Evolutionary conservation across 2,329 filamentous ascomycete species (phyloP), one percentile per base, ranked within the genome.

Genomic region (Xylariaceae sp.): DNA sequence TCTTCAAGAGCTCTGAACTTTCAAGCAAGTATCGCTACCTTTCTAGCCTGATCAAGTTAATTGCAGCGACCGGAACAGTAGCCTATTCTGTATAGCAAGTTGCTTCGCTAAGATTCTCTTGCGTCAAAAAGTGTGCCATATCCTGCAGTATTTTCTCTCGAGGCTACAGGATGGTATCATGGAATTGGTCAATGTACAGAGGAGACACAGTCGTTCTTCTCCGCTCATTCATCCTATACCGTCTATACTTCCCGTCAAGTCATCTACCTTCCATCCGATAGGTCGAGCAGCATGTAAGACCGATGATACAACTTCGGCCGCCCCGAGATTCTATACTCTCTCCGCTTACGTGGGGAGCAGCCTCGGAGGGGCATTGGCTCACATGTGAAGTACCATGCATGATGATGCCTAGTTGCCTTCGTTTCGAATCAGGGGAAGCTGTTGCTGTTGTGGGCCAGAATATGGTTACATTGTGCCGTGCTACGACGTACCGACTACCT

Each of bases 351-450:
- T 41, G 34, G 38, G 33, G 29, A n/a, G n/a, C n/a, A n/a, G n/a
- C n/a, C n/a, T n/a, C n/a, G 28, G 13, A 11, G 38, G 14, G 34
- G 23, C 34, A 43, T 33, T 43, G 40, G 36, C 40, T 40, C 40
- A 34, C 40, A n/a, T 26, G 37, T 36, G 27, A 50, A 50, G 47
- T 50, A 46, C 47, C 47, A 32, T 50, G 47, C 47, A 50, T 48
- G 26, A n/a, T 27, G 18, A 41, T 41, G 38, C 33, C 32, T 38
- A 33, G 31, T 43, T 30, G 36, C 26, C 32, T 44, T 26, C 34
- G 34, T 42, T 39, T 47, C 45, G 42, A 44, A 44, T 41, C 47
- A 48, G 45, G 44, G 47, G 41, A 43, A 33, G n/a, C 23, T 34
- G 7, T 36, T 13, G 17, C 31, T 36, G 44, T 38, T 27, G 15